phyloP scores from a whole-genome alignment of 2,329 filamentous ascomycete genomes.

The Hymenoscyphus fraxineus region DNA sequence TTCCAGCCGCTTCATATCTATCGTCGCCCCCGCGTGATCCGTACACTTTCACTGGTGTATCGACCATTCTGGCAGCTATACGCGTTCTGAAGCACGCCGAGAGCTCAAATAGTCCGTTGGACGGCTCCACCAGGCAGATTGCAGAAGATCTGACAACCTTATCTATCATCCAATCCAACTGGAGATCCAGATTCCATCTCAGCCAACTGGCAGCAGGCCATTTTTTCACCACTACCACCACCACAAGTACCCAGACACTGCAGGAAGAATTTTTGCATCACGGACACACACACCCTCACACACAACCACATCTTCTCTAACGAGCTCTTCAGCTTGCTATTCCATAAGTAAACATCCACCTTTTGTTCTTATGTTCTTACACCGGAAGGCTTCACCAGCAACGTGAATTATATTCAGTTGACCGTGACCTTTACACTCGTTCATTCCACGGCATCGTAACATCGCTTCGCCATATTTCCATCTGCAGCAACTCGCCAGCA shows the following conservation, averaged over 20 bases:
- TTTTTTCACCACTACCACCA: slow-evolving; percentile 16
- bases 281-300: slow-evolving; percentile 11
- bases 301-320: background rate
- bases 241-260: slow-evolving; percentile 22
- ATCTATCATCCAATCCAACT: slow-evolving; percentile 21
- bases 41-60: slow-evolving; percentile 24
- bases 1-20: slow-evolving; percentile 24
- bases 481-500: slow-evolving; percentile 6
- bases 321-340: background rate
- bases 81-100: slow-evolving; percentile 33
- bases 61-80: slow-evolving; percentile 26
- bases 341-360: slow-evolving; percentile 12
- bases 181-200: slow-evolving; percentile 1
- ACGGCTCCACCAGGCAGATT: slow-evolving; percentile 26
- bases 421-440: slow-evolving; percentile 31
- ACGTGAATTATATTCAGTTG: slow-evolving; percentile 28
- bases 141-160: slow-evolving; percentile 28
- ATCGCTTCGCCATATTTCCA: slow-evolving; percentile 10
- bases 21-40: slow-evolving; percentile 26
- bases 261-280: slow-evolving; percentile 22
- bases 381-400: slow-evolving; percentile 30
- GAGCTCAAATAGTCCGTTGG: slow-evolving; percentile 22
- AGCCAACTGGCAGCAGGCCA: background rate
- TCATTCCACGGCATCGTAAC: slow-evolving; percentile 29
- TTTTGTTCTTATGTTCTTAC: slow-evolving; percentile 20